Evolutionary conservation across 305 asterid genomes (phyloP).

Genomic region (Rubia balearica): DNA sequence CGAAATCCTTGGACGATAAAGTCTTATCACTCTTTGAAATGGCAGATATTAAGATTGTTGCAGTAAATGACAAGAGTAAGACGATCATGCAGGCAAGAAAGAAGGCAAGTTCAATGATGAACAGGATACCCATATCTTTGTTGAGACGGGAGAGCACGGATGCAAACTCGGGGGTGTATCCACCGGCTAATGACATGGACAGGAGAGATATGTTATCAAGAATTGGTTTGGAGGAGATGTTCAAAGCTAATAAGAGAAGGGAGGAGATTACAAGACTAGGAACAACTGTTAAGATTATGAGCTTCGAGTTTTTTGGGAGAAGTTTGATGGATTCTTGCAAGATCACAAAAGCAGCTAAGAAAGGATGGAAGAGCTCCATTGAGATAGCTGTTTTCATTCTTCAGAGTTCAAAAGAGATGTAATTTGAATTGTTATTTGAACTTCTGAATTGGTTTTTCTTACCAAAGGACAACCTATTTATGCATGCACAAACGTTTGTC

Average conservation of each 20-base stretch:
- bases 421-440: not conserved
- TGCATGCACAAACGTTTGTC: not conserved
- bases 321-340: constrained; percentile 28
- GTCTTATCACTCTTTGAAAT: constrained; percentile 7
- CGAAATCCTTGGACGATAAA: not conserved
- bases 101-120: not conserved
- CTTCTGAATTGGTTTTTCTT: not conserved
- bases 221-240: constrained; percentile 17
- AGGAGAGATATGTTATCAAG: constrained; percentile 17
- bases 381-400: not conserved
- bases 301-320: constrained; percentile 21
- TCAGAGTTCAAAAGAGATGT: not conserved
- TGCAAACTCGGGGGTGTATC: not conserved
- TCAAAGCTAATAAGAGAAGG: constrained; percentile 15
- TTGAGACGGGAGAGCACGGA: not conserved
- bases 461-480: not conserved
- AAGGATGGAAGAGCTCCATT: constrained; percentile 10
- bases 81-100: not conserved
- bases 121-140: not conserved
- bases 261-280: constrained; percentile 19
- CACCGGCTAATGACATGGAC: not conserved
- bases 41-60: not conserved
- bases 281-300: constrained; percentile 18
- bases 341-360: constrained; percentile 10
- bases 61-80: not conserved